Evolutionary conservation across 805 yeast genomes (phyloP).

Genomic region (Candida sanyiensis): DNA sequence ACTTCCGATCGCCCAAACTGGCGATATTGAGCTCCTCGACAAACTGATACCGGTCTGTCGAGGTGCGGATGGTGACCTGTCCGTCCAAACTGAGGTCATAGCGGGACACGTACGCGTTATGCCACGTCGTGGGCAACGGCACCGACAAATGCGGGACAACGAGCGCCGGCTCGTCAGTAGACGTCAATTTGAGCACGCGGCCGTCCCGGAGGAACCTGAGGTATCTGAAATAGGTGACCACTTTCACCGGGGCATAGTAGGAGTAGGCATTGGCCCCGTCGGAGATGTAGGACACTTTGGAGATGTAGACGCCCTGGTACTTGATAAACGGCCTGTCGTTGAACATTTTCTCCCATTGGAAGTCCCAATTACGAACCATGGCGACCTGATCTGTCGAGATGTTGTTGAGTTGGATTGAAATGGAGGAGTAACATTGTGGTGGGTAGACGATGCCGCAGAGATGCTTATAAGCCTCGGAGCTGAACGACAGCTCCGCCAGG

Average conservation of each 20-base stretch:
- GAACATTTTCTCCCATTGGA: slow-evolving; percentile 33
- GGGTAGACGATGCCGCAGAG: slow-evolving; percentile 49
- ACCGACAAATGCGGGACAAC: slow-evolving; percentile 53
- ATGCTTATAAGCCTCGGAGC: slow-evolving; percentile 43
- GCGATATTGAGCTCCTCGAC: slow-evolving; percentile 56
- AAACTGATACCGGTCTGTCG: slow-evolving; percentile 55
- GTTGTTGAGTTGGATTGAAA: slow-evolving; percentile 33
- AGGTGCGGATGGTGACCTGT: slow-evolving; percentile 47
- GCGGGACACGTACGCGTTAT: slow-evolving; percentile 31
- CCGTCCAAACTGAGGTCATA: slow-evolving; percentile 50
- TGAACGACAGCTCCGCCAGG: slow-evolving; percentile 53
- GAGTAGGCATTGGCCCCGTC: slow-evolving; percentile 73
- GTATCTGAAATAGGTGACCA: slow-evolving; percentile 86
- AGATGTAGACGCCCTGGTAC: slow-evolving; percentile 77
- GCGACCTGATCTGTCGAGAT: slow-evolving; percentile 29
- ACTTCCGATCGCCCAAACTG: slow-evolving; percentile 55
- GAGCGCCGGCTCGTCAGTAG: slow-evolving; percentile 63
- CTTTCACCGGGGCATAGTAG: slow-evolving; percentile 65
- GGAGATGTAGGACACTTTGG: slow-evolving; percentile 77
- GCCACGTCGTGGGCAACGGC: slow-evolving; percentile 28
- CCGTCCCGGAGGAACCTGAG: slow-evolving; percentile 79
- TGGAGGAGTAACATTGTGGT: slow-evolving; percentile 45
- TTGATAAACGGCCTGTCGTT: slow-evolving; percentile 68
- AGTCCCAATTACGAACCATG: slow-evolving; percentile 38
- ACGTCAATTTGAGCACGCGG: slow-evolving; percentile 57